Percentiles rank a stretch among this genome's conserved stretches.
phyloP scores from a whole-genome alignment of 73 alveolate genomes.

The Uronychia setigera region DNA sequence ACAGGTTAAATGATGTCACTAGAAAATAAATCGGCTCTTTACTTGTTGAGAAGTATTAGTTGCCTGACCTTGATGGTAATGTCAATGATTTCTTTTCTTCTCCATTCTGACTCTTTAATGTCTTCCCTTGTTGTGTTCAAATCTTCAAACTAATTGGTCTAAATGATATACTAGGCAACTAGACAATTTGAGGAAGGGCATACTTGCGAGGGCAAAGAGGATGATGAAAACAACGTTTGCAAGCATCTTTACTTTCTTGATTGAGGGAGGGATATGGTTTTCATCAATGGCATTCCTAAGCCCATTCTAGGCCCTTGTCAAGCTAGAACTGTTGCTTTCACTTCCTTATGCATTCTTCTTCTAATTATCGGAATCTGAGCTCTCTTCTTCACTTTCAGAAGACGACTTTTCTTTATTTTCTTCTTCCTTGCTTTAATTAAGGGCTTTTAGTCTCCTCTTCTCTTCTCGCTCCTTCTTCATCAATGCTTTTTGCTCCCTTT shows the following conservation, averaged over 20 bases:
- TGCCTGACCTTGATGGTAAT: slow-evolving; percentile 17
- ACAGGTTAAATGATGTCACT: background rate
- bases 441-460: slow-evolving; percentile 25
- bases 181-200: background rate
- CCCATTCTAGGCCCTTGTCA: slow-evolving; percentile 21
- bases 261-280: slow-evolving; percentile 30
- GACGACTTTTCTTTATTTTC: background rate
- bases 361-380: background rate
- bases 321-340: slow-evolving; percentile 13
- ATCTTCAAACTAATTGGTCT: background rate
- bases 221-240: background rate
- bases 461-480: slow-evolving; percentile 35
- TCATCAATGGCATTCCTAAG: slow-evolving; percentile 55
- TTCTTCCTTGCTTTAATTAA: background rate
- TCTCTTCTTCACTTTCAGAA: background rate
- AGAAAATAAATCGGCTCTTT: background rate
- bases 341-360: background rate
- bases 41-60: slow-evolving; percentile 13
- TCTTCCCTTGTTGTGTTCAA: background rate
- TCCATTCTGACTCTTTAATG: background rate
- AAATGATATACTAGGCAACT: background rate
- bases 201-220: background rate
- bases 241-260: background rate
- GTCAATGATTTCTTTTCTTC: background rate
- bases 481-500: slow-evolving; percentile 13